Evolutionary conservation across 2,329 filamentous ascomycete genomes (phyloP).

Genomic region (Xylaria polymorpha): DNA sequence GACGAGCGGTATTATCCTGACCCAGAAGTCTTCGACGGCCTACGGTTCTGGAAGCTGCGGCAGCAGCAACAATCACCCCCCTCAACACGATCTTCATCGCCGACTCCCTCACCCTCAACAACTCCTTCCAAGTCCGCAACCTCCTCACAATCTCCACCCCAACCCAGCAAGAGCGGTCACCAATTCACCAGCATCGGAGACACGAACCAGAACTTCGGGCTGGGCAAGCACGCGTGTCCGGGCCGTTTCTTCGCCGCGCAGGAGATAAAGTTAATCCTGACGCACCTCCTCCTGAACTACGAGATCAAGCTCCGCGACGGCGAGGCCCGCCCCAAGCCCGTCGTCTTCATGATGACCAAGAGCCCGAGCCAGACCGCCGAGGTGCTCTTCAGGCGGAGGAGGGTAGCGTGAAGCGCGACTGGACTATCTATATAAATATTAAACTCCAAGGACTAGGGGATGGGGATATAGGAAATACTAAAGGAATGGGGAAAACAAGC

Average conservation of each 20-base stretch:
- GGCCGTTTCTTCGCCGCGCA: conserved; percentile 59
- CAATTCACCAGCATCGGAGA: conserved; percentile 54
- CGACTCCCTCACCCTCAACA: conserved; percentile 14
- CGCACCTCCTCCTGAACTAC: conserved; percentile 56
- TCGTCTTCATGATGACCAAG: conserved; percentile 52
- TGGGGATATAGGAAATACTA: not conserved
- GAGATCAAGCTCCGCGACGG: conserved; percentile 52
- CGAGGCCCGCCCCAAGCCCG: conserved; percentile 44
- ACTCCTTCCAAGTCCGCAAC: not conserved
- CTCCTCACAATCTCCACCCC: conserved; percentile 9
- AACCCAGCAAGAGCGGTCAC: conserved; percentile 32
- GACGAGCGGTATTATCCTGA: conserved; percentile 54
- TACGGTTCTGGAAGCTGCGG: conserved; percentile 53
- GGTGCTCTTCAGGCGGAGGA: conserved; percentile 46
- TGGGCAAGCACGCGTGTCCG: conserved; percentile 56
- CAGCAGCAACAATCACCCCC: conserved; percentile 43
- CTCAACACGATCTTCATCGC: conserved; percentile 30
- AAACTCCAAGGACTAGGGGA: not conserved
- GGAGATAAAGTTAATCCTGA: conserved; percentile 59
- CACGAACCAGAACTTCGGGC: conserved; percentile 53
- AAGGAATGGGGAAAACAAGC: not conserved
- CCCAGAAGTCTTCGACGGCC: conserved; percentile 53
- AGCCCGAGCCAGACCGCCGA: conserved; percentile 50
- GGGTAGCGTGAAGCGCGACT: not conserved
- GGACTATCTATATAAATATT: not conserved